Conservation (phyloP, 805 yeast genomes). For the Metschnikowia amazonensis region DNA sequence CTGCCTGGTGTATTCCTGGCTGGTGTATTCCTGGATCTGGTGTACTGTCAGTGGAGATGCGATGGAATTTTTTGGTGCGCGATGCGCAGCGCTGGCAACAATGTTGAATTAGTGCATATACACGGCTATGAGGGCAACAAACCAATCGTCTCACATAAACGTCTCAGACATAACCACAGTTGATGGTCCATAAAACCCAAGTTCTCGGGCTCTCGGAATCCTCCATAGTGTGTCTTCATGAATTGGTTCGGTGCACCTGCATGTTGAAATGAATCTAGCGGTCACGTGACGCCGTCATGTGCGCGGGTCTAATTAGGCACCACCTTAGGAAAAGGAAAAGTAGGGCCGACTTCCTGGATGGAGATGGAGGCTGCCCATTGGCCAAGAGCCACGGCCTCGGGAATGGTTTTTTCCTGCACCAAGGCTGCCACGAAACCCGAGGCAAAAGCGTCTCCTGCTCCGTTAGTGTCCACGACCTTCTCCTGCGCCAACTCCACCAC, state of each 20-base stretch:
- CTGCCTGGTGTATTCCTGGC: too few species aligned
- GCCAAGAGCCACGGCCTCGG: slow-evolving; percentile 70
- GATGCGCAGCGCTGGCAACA: slow-evolving; percentile 12
- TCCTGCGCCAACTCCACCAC: slow-evolving; percentile 68
- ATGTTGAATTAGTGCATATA: slow-evolving; percentile 18
- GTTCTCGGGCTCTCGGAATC: too few species aligned
- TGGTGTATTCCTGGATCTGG: too few species aligned
- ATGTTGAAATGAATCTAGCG: slow-evolving; percentile 17
- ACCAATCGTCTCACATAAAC: neutral
- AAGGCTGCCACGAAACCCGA: slow-evolving; percentile 92
- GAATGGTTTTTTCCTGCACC: slow-evolving; percentile 64
- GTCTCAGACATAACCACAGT: neutral
- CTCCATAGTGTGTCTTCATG: too few species aligned
- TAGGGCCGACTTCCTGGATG: slow-evolving; percentile 91
- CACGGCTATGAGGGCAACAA: neutral
- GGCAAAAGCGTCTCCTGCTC: slow-evolving; percentile 99
- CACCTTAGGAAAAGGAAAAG: slow-evolving; percentile 80
- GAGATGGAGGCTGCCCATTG: slow-evolving; percentile 95
- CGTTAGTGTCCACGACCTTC: slow-evolving; percentile 87
- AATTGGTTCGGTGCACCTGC: too few species aligned
- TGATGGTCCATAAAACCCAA: too few species aligned
- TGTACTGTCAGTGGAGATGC: too few species aligned
- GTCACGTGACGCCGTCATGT: neutral
- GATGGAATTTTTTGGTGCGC: slow-evolving; percentile 1
- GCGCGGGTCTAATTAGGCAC: slow-evolving; percentile 22